Conservation (phyloP, 495 filamentous ascomycete genomes). For the Xylaria palmicola region DNA sequence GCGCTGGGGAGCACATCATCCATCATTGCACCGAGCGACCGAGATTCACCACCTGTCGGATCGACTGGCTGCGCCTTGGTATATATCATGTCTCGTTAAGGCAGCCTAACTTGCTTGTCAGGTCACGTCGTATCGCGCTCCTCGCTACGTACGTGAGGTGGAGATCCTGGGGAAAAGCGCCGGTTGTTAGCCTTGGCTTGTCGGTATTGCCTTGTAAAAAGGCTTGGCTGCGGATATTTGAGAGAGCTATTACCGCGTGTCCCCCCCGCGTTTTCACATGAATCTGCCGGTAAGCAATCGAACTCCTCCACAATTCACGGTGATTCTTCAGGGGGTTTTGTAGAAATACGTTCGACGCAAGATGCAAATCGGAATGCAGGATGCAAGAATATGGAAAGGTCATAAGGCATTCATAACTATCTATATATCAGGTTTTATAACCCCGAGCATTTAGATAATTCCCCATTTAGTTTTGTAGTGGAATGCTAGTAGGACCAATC, state of each 20-base stretch:
- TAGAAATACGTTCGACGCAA: neutral
- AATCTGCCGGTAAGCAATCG: neutral
- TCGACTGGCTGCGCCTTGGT: neutral
- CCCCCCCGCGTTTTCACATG: neutral
- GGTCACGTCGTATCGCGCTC: neutral
- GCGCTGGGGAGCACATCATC: conserved; percentile 7
- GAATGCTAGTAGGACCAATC: too few species aligned
- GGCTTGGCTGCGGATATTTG: neutral
- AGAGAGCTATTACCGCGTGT: too few species aligned
- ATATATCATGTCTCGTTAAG: neutral
- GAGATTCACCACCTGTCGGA: conserved; percentile 25
- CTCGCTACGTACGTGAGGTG: neutral
- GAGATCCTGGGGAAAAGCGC: neutral
- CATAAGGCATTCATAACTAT: neutral
- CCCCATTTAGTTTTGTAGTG: too few species aligned
- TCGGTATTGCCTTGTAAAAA: neutral
- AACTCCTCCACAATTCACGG: neutral
- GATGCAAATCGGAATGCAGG: neutral
- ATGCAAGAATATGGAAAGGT: neutral
- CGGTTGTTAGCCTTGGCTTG: conserved; percentile 7
- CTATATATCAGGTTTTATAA: too few species aligned
- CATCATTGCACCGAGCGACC: conserved; percentile 29
- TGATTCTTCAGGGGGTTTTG: neutral
- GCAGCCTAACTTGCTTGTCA: neutral
- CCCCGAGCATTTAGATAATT: too few species aligned